phyloP scores from a whole-genome alignment of 805 yeast genomes.

The Teunomyces aglyptinius region DNA sequence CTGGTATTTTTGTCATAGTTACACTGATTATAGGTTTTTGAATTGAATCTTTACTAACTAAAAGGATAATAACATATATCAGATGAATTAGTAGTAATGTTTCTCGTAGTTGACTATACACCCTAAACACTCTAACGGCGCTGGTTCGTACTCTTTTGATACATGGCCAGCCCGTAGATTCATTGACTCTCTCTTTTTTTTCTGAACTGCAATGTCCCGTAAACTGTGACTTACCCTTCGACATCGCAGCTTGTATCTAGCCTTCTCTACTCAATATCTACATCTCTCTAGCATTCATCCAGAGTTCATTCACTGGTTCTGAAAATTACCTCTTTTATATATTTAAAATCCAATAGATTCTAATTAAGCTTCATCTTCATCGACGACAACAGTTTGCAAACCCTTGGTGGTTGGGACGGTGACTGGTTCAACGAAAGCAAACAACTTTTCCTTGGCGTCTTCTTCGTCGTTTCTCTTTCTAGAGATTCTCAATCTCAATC shows the following conservation, averaged over 20 bases:
- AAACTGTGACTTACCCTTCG: too few species aligned
- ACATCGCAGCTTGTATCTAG: background rate
- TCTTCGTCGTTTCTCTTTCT: slow-evolving; percentile 99
- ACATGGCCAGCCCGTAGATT: too few species aligned
- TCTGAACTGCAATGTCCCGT: too few species aligned
- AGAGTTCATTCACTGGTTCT: slow-evolving; percentile 2
- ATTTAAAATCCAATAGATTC: slow-evolving; percentile 6
- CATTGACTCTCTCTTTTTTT: too few species aligned
- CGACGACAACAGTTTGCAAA: slow-evolving; percentile 96
- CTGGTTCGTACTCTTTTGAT: background rate
- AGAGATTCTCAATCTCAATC: slow-evolving; percentile 97
- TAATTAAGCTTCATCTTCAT: slow-evolving; percentile 61
- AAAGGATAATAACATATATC: background rate
- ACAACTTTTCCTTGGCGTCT: slow-evolving; percentile 96
- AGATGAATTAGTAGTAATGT: background rate
- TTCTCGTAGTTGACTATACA: too few species aligned
- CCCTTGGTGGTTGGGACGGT: slow-evolving; percentile 94
- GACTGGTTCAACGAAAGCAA: slow-evolving; percentile 97
- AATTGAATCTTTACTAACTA: slow-evolving; percentile 3
- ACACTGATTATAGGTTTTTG: slow-evolving; percentile 55
- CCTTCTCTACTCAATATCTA: background rate
- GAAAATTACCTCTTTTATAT: slow-evolving; percentile 1
- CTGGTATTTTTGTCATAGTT: slow-evolving; percentile 80
- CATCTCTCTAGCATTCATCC: background rate
- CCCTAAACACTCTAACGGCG: too few species aligned